Percentiles rank a stretch among this genome's conserved stretches.
Conservation (phyloP, 176 grass and related monocot species). For the Aegilops longissima region DNA sequence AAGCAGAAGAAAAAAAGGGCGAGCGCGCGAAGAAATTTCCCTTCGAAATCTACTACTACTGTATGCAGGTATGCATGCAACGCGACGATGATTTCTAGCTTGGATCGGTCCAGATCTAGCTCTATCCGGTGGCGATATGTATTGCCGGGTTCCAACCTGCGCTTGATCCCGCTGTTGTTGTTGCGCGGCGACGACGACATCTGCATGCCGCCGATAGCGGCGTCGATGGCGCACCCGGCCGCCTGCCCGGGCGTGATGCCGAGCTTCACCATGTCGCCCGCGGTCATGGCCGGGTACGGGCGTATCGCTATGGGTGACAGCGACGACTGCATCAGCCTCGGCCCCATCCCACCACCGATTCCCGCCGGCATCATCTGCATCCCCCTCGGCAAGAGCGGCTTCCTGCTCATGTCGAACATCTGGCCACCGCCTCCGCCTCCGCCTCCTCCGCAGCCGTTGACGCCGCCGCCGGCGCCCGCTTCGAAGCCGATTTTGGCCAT, state of each 20-base stretch:
- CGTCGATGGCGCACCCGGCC: constrained; percentile 48
- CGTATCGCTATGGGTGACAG: constrained; percentile 56
- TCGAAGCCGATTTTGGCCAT: constrained; percentile 50
- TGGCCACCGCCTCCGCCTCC: constrained; percentile 1
- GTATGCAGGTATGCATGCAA: constrained; percentile 14
- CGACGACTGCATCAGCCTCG: constrained; percentile 40
- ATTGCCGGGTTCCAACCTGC: constrained; percentile 44
- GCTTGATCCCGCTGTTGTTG: constrained; percentile 55
- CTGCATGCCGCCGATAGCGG: constrained; percentile 53
- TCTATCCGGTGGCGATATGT: background rate
- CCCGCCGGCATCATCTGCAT: constrained; percentile 47
- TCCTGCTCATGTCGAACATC: constrained; percentile 39
- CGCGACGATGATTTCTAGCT: background rate
- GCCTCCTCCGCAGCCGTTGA: background rate
- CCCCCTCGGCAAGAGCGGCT: constrained; percentile 51
- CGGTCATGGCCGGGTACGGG: constrained; percentile 40
- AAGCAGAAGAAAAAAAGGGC: background rate
- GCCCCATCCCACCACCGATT: constrained; percentile 16
- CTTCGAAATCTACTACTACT: background rate
- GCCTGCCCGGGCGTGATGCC: constrained; percentile 46
- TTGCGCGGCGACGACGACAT: constrained; percentile 66
- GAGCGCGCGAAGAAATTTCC: background rate
- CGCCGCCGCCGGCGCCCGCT: background rate
- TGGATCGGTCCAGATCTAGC: constrained; percentile 39
- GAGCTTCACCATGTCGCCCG: constrained; percentile 51